These are phyloP conservation scores for Fusarium incarnatum DNA, from an alignment of 2,329 filamentous ascomycete genomes.

Conservation along the genomic window DNA sequence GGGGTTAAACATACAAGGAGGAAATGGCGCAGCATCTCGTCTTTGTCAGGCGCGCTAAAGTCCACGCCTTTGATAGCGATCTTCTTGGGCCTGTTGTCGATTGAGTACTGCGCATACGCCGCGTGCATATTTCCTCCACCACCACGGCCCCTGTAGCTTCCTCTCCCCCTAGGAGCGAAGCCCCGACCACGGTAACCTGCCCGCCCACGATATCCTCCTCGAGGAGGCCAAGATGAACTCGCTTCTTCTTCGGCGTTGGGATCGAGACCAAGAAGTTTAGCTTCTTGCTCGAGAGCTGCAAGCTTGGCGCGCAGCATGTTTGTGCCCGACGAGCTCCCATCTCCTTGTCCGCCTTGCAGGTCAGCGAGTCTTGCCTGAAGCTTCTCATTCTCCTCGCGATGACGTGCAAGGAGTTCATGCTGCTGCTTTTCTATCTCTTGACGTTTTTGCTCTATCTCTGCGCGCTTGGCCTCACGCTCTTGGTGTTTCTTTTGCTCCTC, in stretches of 20 bases:
- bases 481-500: conserved; percentile 78
- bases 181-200: conserved; percentile 42
- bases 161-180: conserved; percentile 53
- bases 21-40: conserved; percentile 78
- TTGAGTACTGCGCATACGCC: conserved; percentile 71
- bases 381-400: conserved; percentile 74
- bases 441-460: conserved; percentile 71
- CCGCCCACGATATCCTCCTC: conserved; percentile 51
- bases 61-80: conserved; percentile 73
- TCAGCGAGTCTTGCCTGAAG: conserved; percentile 66
- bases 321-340: conserved; percentile 61
- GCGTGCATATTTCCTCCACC: conserved; percentile 61
- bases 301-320: conserved; percentile 77
- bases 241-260: conserved; percentile 62
- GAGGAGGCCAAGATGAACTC: conserved; percentile 32
- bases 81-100: conserved; percentile 81
- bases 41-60: conserved; percentile 70
- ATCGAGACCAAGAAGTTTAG: conserved; percentile 75
- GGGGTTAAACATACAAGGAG: conserved; percentile 68
- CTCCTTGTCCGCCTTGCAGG: conserved; percentile 47
- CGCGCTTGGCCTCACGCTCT: conserved; percentile 71
- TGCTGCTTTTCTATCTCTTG: conserved; percentile 74
- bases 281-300: conserved; percentile 79
- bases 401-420: conserved; percentile 69
- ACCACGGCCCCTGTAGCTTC: conserved; percentile 56